These are phyloP conservation scores for Syncephalastrum sp. DNA, from an alignment of 371 early-diverging fungal species.

Conservation along the genomic window DNA sequence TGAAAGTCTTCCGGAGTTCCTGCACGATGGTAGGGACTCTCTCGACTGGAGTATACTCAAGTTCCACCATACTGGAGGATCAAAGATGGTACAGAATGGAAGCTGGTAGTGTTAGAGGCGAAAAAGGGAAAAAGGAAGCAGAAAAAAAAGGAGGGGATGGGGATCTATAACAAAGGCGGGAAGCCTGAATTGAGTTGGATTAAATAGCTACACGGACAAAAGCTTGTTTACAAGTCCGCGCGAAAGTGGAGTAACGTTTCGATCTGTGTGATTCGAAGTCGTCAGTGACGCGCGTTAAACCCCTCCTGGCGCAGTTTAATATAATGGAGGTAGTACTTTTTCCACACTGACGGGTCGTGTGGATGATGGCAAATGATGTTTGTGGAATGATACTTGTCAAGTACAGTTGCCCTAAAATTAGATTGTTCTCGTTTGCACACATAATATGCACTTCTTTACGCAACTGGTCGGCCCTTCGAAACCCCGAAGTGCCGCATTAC, in stretches of 20 bases:
- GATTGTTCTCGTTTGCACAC: neutral
- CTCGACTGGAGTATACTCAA: slow-evolving; percentile 28
- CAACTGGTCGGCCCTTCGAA: slow-evolving; percentile 6
- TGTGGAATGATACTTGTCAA: no score
- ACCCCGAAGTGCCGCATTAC: neutral
- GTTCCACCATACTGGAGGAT: slow-evolving; percentile 14
- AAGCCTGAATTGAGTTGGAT: slow-evolving; percentile 1
- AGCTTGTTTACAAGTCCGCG: no score
- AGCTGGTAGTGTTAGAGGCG: neutral
- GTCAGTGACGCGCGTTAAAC: no score
- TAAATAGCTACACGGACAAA: slow-evolving; percentile 4
- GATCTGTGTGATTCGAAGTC: no score
- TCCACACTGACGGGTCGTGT: no score
- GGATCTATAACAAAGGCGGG: slow-evolving; percentile 1
- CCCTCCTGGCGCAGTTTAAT: no score
- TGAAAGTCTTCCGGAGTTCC: slow-evolving; percentile 50
- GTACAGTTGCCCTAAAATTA: neutral
- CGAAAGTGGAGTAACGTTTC: no score
- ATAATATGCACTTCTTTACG: slow-evolving; percentile 1
- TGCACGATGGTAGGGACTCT: slow-evolving; percentile 39
- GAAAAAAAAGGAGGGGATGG: slow-evolving; percentile 9
- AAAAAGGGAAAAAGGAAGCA: slow-evolving; percentile 7
- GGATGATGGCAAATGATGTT: no score
- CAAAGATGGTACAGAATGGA: slow-evolving; percentile 5
- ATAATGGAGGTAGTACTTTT: no score